Conservation (phyloP, 331 rosid species). For the Quercus lobata region DNA sequence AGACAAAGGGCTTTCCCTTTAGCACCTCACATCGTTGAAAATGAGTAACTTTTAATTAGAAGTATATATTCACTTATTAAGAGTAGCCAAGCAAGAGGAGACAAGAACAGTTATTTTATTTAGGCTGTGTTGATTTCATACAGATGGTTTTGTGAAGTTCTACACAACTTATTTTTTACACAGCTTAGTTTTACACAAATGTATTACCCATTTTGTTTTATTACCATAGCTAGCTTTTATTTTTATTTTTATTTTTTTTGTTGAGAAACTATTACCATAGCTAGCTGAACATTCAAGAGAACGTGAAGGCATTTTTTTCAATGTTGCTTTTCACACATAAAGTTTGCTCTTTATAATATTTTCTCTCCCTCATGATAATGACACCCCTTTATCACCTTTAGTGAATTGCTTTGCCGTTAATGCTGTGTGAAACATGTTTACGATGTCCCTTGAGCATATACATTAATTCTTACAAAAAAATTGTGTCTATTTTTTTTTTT, state of each 20-base stretch:
- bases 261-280: too few relatives aligned
- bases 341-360: background rate
- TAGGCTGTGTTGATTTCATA: too few relatives aligned
- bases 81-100: background rate
- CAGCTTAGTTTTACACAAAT: too few relatives aligned
- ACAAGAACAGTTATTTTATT: background rate
- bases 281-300: constrained; percentile 24
- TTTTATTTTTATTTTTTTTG: too few relatives aligned
- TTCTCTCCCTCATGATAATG: constrained; percentile 26
- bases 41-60: background rate
- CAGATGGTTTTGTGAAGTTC: too few relatives aligned
- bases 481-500: too few relatives aligned
- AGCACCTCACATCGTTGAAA: background rate
- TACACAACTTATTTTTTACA: too few relatives aligned
- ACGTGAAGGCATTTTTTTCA: constrained; percentile 9
- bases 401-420: background rate
- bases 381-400: constrained; percentile 9
- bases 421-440: background rate
- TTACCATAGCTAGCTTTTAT: too few relatives aligned
- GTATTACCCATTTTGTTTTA: too few relatives aligned
- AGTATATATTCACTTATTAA: background rate
- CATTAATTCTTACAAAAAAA: too few relatives aligned
- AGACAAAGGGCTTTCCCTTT: too few relatives aligned
- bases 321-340: constrained; percentile 9
- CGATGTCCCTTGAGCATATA: background rate